Base-by-base conservation (phyloP, 2,329 filamentous ascomycete genomes). In the Basipetospora sp. region DNA sequence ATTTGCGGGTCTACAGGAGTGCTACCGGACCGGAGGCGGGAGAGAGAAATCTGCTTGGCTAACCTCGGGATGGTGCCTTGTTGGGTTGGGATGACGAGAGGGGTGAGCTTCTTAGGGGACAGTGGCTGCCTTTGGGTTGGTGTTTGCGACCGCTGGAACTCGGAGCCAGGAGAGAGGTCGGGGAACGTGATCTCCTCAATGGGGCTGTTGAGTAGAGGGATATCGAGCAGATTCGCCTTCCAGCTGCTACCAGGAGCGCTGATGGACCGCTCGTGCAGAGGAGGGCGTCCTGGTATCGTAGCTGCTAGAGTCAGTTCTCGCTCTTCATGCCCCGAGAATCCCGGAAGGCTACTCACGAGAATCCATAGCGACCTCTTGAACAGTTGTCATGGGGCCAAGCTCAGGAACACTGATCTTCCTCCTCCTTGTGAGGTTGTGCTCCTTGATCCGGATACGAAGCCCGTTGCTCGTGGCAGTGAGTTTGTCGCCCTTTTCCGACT, bases 341-440 rank as follows among this genome's bases (percentile, higher is more conserved):
- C 6, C 22, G 6, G 6, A 6, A 25, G 11, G 6, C 6, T n/a
- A 62, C 76, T 60, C 62, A 81, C 77, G 77, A 48, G 77, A 80
- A 55, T 81, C 77, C 74, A 80, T 79, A 36, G 72, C 54, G 34
- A 68, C 56, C 50, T 80, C 76, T 44, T 79, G 74, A 11, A 80
- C 75, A 2, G 75, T 79, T 4, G 74, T 77, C 74, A 79, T 77
- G 25, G 72, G 73, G 2, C 72, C 75, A 34, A 78, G 54, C 43
- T 80, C 77, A 8, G 73, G 69, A 11, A 77, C 68, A 53, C 70
- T 78, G 46, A 71, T 60, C 50, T 80, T 80, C 44, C 74, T 67
- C 47, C 75, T 65, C 43, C 74, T 62, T 35, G 57, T 63, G 41
- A 73, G 55, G 45, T 64, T 70, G 49, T 70, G 66, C 46, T 75